Evolutionary conservation across 148 eudicot species (phyloP).

Genomic region (Limonium bicolor): DNA sequence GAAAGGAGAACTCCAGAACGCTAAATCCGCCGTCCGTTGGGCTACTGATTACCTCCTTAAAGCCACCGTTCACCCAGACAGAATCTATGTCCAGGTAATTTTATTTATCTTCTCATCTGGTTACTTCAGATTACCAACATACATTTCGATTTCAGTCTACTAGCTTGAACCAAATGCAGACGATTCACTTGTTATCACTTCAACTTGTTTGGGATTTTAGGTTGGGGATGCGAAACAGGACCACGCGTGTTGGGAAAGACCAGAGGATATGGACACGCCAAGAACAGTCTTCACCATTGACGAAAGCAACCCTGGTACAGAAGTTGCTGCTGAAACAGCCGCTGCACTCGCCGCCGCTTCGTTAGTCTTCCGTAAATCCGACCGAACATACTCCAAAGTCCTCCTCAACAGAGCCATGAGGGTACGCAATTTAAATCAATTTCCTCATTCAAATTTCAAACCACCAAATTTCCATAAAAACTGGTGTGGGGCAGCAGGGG

Average conservation of each 20-base stretch:
- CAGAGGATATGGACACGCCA: slow-evolving; percentile 99
- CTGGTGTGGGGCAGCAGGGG: background rate
- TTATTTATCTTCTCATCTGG: background rate
- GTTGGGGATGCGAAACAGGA: slow-evolving; percentile 80
- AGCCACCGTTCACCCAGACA: slow-evolving; percentile 79
- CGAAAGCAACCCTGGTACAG: slow-evolving; percentile 73
- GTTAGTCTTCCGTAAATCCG: slow-evolving; percentile 52
- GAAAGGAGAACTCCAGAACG: slow-evolving; percentile 66
- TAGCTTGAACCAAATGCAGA: too few relatives aligned
- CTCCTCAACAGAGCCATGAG: slow-evolving; percentile 60
- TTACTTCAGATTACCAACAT: too few relatives aligned
- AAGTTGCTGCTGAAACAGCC: slow-evolving; percentile 97
- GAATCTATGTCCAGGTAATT: slow-evolving; percentile 77
- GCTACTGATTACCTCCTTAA: slow-evolving; percentile 89
- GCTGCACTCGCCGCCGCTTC: slow-evolving; percentile 97
- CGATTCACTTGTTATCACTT: too few relatives aligned
- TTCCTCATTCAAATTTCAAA: background rate
- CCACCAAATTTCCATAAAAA: background rate
- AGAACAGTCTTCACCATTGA: slow-evolving; percentile 70
- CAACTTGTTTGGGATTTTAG: background rate
- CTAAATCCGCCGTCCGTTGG: slow-evolving; percentile 81
- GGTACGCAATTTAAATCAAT: slow-evolving; percentile 25
- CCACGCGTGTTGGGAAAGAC: slow-evolving; percentile 98
- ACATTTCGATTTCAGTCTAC: too few relatives aligned
- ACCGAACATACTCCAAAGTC: slow-evolving; percentile 56